These are phyloP conservation scores for Debaryomyces hansenii DNA, from an alignment of 805 yeast species.

Conservation along the genomic window DNA sequence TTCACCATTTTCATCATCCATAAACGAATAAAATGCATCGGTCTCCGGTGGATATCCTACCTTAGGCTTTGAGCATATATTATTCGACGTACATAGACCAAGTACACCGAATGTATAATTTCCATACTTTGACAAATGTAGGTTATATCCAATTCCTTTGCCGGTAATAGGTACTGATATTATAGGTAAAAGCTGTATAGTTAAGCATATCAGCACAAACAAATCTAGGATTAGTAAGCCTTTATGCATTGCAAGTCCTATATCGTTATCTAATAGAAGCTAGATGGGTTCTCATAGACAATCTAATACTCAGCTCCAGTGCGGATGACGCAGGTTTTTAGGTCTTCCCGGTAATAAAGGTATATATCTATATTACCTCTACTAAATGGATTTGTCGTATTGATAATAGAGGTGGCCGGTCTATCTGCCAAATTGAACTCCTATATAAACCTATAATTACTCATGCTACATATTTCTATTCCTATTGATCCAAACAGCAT, in stretches of 20 bases:
- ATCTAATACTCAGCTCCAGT: neutral
- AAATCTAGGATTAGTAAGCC: conserved; percentile 28
- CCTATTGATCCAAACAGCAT: no score
- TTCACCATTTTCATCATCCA: conserved; percentile 4
- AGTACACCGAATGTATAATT: conserved; percentile 44
- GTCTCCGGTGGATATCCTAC: conserved; percentile 37
- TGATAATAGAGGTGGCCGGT: no score
- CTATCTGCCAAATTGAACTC: no score
- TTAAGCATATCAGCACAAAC: conserved; percentile 29
- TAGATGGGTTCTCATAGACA: no score
- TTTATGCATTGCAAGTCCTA: conserved; percentile 23
- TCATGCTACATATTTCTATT: no score
- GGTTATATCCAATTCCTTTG: conserved; percentile 15
- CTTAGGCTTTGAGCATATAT: conserved; percentile 29
- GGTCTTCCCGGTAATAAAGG: neutral
- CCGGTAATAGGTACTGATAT: conserved; percentile 43
- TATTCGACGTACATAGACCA: conserved; percentile 37
- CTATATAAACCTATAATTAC: no score
- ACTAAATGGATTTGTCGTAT: neutral
- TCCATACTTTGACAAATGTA: conserved; percentile 31
- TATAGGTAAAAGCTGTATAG: conserved; percentile 39
- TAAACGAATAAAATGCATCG: conserved; percentile 11
- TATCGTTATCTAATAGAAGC: neutral
- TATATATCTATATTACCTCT: neutral
- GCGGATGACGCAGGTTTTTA: neutral